A percentile compares a stretch with the other conserved stretches of the same genome.
Conservation (phyloP, 352 stramenopile species). For the Aphanomyces cochlioides region DNA sequence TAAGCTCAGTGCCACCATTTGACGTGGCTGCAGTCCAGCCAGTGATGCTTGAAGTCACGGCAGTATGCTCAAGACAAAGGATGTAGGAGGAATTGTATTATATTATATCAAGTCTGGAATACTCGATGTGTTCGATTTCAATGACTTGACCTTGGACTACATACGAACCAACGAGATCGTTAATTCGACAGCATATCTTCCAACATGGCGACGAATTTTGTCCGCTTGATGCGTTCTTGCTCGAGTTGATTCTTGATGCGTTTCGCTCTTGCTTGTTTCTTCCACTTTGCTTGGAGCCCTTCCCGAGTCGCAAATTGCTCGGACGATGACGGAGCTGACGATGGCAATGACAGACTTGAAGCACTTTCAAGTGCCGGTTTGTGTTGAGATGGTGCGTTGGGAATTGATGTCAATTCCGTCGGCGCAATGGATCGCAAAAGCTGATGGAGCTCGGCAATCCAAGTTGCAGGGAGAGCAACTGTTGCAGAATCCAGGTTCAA, state of each 20-base stretch:
- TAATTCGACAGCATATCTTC: neutral
- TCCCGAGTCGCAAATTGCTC: neutral
- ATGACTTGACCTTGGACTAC: too few species aligned
- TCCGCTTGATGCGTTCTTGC: neutral
- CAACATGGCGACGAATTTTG: neutral
- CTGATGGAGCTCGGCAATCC: neutral
- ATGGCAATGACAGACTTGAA: neutral
- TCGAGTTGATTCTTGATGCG: neutral
- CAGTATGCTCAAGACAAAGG: too few species aligned
- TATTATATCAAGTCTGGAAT: neutral
- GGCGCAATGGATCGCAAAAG: neutral
- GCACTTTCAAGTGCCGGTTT: neutral
- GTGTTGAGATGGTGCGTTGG: neutral
- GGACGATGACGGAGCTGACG: neutral
- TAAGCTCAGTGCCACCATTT: too few species aligned
- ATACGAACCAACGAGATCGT: too few species aligned
- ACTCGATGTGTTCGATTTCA: neutral
- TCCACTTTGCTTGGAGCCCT: constrained; percentile 14
- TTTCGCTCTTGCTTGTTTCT: neutral
- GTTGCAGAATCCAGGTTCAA: neutral
- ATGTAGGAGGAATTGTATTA: too few species aligned
- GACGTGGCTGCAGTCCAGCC: too few species aligned
- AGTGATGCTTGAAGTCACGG: too few species aligned
- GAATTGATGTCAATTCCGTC: neutral
- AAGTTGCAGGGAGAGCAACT: neutral